These are phyloP conservation scores for Phaseolus lunatus DNA, from an alignment of 306 rosid species.

Conservation along the genomic window DNA sequence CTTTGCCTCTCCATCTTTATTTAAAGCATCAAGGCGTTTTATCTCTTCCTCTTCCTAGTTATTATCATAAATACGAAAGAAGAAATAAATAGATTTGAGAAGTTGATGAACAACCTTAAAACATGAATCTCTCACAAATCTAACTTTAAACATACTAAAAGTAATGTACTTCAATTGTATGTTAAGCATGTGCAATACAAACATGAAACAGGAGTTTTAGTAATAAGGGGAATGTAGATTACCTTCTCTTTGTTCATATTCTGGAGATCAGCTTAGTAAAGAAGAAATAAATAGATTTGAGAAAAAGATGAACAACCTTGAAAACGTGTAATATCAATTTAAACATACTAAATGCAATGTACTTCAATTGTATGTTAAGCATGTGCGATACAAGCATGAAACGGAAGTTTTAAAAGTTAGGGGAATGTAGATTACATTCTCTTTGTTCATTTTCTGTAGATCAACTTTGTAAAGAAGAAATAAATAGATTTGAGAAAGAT, in stretches of 20 bases:
- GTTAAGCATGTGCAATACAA: slow-evolving; percentile 17
- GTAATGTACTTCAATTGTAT: slow-evolving; percentile 20
- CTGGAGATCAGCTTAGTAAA: no score
- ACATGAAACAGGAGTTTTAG: not conserved
- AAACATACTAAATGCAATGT: no score
- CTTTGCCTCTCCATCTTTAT: slow-evolving; percentile 88
- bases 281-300: no score
- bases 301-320: no score
- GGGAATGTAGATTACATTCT: no score
- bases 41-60: slow-evolving; percentile 79
- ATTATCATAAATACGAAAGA: slow-evolving; percentile 24
- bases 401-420: no score
- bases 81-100: slow-evolving; percentile 16
- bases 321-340: no score
- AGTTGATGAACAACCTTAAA: slow-evolving; percentile 35
- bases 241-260: no score
- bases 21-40: slow-evolving; percentile 77
- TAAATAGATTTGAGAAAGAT: slow-evolving; percentile 26
- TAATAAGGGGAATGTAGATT: no score
- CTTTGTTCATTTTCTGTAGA: no score
- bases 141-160: slow-evolving; percentile 26
- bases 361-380: no score
- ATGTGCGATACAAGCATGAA: no score
- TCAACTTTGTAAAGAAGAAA: not conserved
- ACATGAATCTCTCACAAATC: slow-evolving; percentile 23